Conservation (phyloP, 306 rosid species). For the Cucurbita maxima region DNA sequence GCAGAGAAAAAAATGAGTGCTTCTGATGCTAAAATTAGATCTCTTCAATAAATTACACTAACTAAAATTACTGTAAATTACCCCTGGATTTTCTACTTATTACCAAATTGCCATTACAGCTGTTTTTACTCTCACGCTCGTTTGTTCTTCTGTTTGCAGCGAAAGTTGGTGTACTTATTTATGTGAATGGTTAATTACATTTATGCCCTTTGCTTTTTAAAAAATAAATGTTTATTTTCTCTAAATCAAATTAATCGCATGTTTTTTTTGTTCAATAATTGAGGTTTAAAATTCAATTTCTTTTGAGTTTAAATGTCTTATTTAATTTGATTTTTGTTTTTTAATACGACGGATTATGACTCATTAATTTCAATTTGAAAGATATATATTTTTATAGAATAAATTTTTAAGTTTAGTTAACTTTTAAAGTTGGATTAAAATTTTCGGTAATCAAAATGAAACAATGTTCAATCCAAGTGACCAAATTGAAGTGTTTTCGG, state of each 20-base stretch:
- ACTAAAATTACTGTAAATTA: background rate
- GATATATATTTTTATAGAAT: too few relatives aligned
- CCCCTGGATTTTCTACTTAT: background rate
- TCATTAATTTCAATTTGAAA: background rate
- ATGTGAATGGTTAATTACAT: background rate
- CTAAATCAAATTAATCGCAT: background rate
- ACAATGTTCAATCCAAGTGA: too few relatives aligned
- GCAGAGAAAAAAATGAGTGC: constrained; percentile 23
- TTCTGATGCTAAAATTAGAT: constrained; percentile 31
- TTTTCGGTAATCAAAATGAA: too few relatives aligned
- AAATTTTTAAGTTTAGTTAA: too few relatives aligned
- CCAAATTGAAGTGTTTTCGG: too few relatives aligned
- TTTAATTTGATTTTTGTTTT: background rate
- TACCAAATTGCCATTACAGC: constrained; percentile 27
- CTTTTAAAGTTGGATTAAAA: too few relatives aligned
- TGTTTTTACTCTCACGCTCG: background rate
- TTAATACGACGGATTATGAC: too few relatives aligned
- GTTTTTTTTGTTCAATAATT: background rate
- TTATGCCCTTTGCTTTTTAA: background rate
- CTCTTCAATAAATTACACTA: constrained; percentile 15
- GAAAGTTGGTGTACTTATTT: background rate
- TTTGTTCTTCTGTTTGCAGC: background rate
- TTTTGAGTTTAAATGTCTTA: background rate
- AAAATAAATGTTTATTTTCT: background rate
- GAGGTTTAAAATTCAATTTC: background rate